Evolutionary conservation across 2,329 filamentous ascomycete species (phyloP), one percentile per base, ranked within the genome.

Genomic region (Penicillium olsonii): DNA sequence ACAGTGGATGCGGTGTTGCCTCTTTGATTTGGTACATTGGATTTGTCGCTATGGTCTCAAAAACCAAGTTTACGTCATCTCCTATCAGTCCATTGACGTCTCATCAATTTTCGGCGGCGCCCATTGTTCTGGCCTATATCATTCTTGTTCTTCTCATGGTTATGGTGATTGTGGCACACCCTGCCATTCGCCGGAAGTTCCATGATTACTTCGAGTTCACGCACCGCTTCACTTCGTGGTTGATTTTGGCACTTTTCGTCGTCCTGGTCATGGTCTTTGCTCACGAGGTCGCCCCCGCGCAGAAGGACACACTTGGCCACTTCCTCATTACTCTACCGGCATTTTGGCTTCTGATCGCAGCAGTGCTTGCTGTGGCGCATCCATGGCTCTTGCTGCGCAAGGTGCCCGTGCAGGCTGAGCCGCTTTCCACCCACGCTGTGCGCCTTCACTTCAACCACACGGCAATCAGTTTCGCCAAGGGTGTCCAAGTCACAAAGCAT

Each of bases 221-320:
- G 22, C 87, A 91, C 67, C 84, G 87, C 27, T 90, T 87, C 66
- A 78, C 80, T 2, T 87, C 86, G 11, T 91, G 87, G 87, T 74
- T 77, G 6, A 76, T 82, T 8, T 72, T 90, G 7, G 74, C 71
- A 1, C 71, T 90, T 15, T 85, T 90, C 63, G 87, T 87, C 82
- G 76, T 71, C 0, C 80, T 87, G 49, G 77, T 80, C 4, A 65
- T 88, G 37, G 68, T 88, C 14, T 71, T 81, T 29, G 72, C 76
- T 20, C 69, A 78, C 40, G 66, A 75, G 31, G 66, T 70, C 10
- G 61, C 69, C 12, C 57, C 57, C 2, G 66, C 67, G n/a, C 48
- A 65, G 7, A 54, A 74, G 5, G 62, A 67, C 33, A 60, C 63
- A 5, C 57, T 76, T 11, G 69, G 72, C 4, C 48, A 53, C 14